Evolutionary conservation across 306 rosid species (phyloP), one percentile per base, ranked within the genome.

Genomic region (Elaeagnus macrophylla): DNA sequence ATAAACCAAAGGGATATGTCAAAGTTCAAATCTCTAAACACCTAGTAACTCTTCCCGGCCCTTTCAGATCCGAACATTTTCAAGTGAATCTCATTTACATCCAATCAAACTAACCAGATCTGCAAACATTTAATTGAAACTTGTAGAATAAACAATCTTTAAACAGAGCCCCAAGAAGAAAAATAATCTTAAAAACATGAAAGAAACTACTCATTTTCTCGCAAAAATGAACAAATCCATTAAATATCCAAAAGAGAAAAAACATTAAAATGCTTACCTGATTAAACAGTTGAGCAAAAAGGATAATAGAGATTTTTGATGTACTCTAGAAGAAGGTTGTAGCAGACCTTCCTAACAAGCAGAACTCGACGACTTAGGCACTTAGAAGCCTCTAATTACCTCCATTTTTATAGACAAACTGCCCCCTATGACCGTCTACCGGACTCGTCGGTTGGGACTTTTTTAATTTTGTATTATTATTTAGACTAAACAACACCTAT

Each of bases 381-480:
- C 19, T 45, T 3, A 7, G 15, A 25, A 13, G 7, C 16, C 49
- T 13, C 49, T n/a, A 18, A 19, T 12, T 46, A 48, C 16, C 25
- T 16, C 8, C 39, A n/a, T n/a, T 25, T 78, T 80, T 83, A 80
- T 86, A 86, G 50, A 43, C 0, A 37, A 16, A 44, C 6, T 48
- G 39, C 2, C 37, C 12, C 16, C 5, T 25, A 19, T 54, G 53
- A 83, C 90, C 55, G 75, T 71, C 38, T n/a, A 76, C 88, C 77
- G 88, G 72, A 19, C 37, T 52, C 7, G 9, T 37, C 74, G 61
- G 77, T 75, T 12, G 3, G 16, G 16, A 45, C 16, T 53, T 0
- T 36, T 18, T 18, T 43, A 11, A 43, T 42, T 18, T 8, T 41
- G 41, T 45, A 2, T 25, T 25, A 25, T 25, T 25, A 25, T 25